These are phyloP conservation scores for Eucalyptus sp. DNA, from an alignment of 345 rosid genomes.

Conservation along the genomic window DNA sequence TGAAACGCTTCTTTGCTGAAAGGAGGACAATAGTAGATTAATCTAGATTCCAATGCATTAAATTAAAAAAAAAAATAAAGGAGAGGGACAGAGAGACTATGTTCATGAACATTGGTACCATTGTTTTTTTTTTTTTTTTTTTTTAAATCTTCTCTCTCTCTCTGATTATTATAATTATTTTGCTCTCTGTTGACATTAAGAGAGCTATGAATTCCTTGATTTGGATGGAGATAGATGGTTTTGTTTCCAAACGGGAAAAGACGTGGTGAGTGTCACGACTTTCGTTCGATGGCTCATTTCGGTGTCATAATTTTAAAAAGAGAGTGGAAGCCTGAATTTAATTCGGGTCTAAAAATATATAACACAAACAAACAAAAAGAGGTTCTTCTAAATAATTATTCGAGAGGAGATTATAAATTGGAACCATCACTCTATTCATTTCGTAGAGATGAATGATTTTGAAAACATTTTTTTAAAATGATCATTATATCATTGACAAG, in stretches of 20 bases:
- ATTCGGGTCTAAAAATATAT: rapidly evolving
- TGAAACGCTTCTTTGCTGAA: background rate
- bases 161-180: background rate
- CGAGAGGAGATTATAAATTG: background rate
- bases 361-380: background rate
- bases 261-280: rapidly evolving
- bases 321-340: rapidly evolving
- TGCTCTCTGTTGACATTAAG: background rate
- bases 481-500: no score
- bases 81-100: background rate
- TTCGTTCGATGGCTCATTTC: rapidly evolving
- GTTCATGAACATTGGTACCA: background rate
- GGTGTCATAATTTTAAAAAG: background rate
- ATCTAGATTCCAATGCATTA: background rate
- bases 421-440: background rate
- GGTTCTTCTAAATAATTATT: background rate
- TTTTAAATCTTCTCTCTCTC: background rate
- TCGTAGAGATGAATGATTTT: no score
- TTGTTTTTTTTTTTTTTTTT: background rate
- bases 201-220: background rate
- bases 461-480: no score
- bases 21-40: background rate
- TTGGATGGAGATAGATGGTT: background rate
- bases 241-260: background rate
- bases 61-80: background rate